Base-by-base conservation (phyloP, 1,139 yeast species). In the Groenewaldozyma auringiensis region DNA sequence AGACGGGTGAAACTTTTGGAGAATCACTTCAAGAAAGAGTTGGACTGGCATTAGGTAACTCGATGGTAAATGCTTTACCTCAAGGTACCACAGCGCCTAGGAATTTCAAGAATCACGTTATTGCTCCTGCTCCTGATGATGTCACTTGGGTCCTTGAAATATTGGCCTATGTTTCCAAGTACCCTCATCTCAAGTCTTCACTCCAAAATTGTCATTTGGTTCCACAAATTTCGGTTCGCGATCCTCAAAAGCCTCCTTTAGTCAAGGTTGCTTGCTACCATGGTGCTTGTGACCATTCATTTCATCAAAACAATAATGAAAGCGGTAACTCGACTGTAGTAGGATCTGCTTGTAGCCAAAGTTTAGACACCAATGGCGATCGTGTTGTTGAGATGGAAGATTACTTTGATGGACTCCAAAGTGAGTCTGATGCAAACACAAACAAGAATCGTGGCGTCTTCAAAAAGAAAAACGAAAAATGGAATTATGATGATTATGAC, bases 101-200 rank as follows among this genome's bases (percentile, higher is more conserved):
- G 50, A 72, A 70, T 43, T 85, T 86, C 59, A 73, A 81, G 29
- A 77, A 81, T 47, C 94, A 95, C 1, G 80, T 82, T 21, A 75
- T 88, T 16, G 76, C 87, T 9, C 96, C 96, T 1, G 76, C 87
- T 50, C 95, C 86, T 52, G 96, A 89, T 60, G 98, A 92, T 61
- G 85, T 92, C 25, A 81, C 87, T 32, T 88, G 96, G 96, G 83
- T 95, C 3, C 71, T 92, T 46, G 97, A 92, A 64, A 72, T 92
- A 31, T 67, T 92, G 47, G 97, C 97, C 17, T 92, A 88, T 63
- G 85, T 89, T 42, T 87, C 97, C 8, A 92, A 92, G 63, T 89
- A 89, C 60, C 83, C 96, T 1, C 75, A 80, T 49, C 69, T 89
- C 61, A 84, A 89, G 58, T 81, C 80, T 42, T 72, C 73, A 37